Evolutionary conservation across 176 grass and related monocot species (phyloP), one percentile per base, ranked within the genome.

Genomic region (Carex scoparia): DNA sequence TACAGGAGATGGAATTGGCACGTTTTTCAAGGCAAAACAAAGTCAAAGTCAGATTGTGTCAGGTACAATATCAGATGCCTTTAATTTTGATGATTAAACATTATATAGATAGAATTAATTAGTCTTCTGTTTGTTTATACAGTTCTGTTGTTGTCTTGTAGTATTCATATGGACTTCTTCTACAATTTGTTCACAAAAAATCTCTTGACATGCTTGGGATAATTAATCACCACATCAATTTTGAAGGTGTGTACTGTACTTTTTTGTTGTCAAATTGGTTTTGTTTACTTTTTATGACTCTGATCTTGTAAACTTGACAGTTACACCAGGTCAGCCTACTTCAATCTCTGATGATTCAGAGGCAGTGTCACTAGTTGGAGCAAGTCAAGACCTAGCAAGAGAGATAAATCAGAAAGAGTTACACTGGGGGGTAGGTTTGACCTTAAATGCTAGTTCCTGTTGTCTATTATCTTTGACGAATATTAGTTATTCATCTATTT

Each of bases 381-480:
- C 84, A 68, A 98, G 85, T 54, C 94, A 95, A 86, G 95, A 98
- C 80, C 84, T 93, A 80, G 95, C 91, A 78, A 98, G 92, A 89
- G 91, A 98, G 55, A 93, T 98, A 89, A 98, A 98, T 89, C 93
- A 92, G 92, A 94, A 95, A 87, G 95, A 98, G 87, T 87, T 98
- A 78, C 93, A 88, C 87, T 98, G 95, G 95, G 95, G 95, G 91
- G 95, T 98, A 90, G 80, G 85, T 81, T 76, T 80, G 69, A 67
- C 38, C 27, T 40, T 7, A 4, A 7, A 10, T 23, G 23, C 49
- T 46, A 35, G 33, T 53, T 81, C 54, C 23, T 23, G 18, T 64
- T 1, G 1, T 86, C 56, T 62, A 16, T 84, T 48, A 33, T 60
- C 49, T 38, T 33, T 79, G 58, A 68, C 18, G 13, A 68, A 5